Evolutionary conservation across 1,139 yeast species (phyloP).

Genomic region (Suhomyces bribrorum): DNA sequence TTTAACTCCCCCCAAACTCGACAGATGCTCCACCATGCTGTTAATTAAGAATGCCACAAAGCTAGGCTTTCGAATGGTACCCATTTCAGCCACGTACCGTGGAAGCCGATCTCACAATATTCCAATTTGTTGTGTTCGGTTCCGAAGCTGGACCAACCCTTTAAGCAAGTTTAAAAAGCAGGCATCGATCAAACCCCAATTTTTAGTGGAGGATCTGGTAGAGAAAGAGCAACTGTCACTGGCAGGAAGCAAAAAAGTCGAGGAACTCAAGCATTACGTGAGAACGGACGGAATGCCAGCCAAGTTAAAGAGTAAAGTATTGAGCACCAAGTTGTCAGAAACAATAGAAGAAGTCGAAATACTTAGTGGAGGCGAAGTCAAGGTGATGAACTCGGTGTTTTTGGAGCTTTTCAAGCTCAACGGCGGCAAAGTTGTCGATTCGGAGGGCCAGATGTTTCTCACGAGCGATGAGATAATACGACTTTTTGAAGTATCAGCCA

Average conservation of each 20-base stretch:
- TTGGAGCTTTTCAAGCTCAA: slow-evolving; percentile 20
- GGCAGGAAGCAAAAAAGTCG: slow-evolving; percentile 2
- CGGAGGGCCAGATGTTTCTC: slow-evolving; percentile 4
- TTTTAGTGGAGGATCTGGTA: slow-evolving; percentile 2
- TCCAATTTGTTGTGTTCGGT: not conserved
- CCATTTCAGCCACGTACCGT: not conserved
- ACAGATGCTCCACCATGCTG: slow-evolving; percentile 4
- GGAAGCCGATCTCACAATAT: not conserved
- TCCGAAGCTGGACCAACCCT: slow-evolving; percentile 22
- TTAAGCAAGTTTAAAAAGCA: slow-evolving; percentile 20
- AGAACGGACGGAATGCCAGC: slow-evolving; percentile 30
- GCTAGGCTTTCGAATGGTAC: slow-evolving; percentile 3
- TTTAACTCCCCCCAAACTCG: not conserved
- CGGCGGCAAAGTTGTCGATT: slow-evolving; percentile 10
- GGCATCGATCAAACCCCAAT: not conserved
- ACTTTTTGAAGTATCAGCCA: slow-evolving; percentile 24
- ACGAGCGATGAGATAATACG: slow-evolving; percentile 13
- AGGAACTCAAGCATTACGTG: slow-evolving; percentile 26
- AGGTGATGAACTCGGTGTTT: slow-evolving; percentile 23
- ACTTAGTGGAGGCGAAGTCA: slow-evolving; percentile 16
- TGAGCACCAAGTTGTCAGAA: slow-evolving; percentile 24
- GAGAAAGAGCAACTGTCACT: not conserved
- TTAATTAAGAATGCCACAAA: not conserved
- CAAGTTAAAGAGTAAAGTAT: slow-evolving; percentile 21
- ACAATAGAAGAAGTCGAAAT: slow-evolving; percentile 15